Percentiles rank a stretch among this genome's conserved stretches.
Evolutionary conservation across 2,329 filamentous ascomycete species (phyloP).

Genomic region (Celoporthe dispersa): DNA sequence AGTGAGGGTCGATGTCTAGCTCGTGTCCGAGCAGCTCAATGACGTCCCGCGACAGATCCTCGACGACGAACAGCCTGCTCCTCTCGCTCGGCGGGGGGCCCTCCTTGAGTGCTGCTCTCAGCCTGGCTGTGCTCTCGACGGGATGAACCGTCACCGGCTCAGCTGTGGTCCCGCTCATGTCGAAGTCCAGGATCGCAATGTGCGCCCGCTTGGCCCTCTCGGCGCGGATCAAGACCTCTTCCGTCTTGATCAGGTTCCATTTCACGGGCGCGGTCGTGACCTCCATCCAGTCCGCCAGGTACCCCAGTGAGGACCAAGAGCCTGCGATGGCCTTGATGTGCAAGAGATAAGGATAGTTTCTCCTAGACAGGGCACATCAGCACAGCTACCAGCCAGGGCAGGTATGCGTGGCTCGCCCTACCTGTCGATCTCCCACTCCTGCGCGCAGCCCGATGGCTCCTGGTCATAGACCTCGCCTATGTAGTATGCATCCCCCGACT

Average conservation of each 20-base stretch:
- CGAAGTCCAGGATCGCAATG: neutral
- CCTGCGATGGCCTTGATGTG: neutral
- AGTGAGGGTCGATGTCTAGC: constrained; percentile 6
- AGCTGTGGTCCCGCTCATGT: neutral
- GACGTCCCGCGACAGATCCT: constrained; percentile 14
- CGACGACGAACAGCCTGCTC: constrained; percentile 2
- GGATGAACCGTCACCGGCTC: neutral
- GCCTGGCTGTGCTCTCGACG: neutral
- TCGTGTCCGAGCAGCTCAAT: constrained; percentile 5
- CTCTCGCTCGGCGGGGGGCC: neutral
- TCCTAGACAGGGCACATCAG: neutral
- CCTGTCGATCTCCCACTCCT: neutral
- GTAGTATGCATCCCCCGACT: neutral
- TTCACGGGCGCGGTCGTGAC: neutral
- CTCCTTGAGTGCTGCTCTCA: neutral
- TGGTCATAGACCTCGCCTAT: neutral
- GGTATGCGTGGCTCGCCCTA: neutral
- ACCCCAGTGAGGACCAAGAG: neutral
- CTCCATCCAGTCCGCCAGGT: constrained; percentile 9
- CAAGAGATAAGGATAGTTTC: neutral
- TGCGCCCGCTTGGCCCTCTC: neutral
- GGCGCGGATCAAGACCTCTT: neutral
- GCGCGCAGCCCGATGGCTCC: neutral
- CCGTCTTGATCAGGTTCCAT: neutral
- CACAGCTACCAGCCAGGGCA: neutral